Evolutionary conservation across 2,329 filamentous ascomycete species (phyloP), one percentile per base, ranked within the genome.

Genomic region (Colletotrichum neosansevieriae): DNA sequence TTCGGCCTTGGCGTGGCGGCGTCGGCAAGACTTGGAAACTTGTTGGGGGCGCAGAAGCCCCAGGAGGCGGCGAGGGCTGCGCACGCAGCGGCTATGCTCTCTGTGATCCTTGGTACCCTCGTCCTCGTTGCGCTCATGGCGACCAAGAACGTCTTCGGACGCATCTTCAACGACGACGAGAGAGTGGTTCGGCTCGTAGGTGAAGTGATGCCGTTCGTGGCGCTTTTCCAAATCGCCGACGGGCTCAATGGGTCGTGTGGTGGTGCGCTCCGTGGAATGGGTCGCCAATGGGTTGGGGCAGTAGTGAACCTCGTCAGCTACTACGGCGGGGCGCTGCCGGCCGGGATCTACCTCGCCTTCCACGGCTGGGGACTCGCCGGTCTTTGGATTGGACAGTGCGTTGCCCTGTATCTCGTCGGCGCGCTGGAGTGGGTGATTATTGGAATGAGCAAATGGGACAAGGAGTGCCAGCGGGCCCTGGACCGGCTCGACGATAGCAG

Each of bases 211-310:
- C 94, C 94, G 0, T 95, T 90, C 73, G 94, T 97, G 1, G 94
- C 94, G 0, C 82, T 97, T 2, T 97, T 97, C 79, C 94, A 97
- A 81, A 94, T 97, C 68, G 93, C 94, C 0, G 94, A 97, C 76
- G 94, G 94, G 0, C 80, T 97, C 38, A 96, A 96, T 74, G 93
- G 94, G 1, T 92, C 89, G 68, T 97, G 94, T 75, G 94, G 94
- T 1, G 94, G 94, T 1, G 89, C 89, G 19, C 80, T 97, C 13
- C 82, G 94, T 71, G 94, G 94, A 0, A 96, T 95, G 92, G 94
- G 94, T 2, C 83, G 92, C 62, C 94, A 97, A 78, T 94, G 94
- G 84, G 86, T 97, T 57, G 94, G 94, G 13, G 94, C 93, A 1
- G 81, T 89, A 1, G 93, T 97, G 60, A 97, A 97, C 76, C 83